These are phyloP conservation scores for Ceriops zippeliana DNA, from an alignment of 345 rosid genomes.

Conservation along the genomic window DNA sequence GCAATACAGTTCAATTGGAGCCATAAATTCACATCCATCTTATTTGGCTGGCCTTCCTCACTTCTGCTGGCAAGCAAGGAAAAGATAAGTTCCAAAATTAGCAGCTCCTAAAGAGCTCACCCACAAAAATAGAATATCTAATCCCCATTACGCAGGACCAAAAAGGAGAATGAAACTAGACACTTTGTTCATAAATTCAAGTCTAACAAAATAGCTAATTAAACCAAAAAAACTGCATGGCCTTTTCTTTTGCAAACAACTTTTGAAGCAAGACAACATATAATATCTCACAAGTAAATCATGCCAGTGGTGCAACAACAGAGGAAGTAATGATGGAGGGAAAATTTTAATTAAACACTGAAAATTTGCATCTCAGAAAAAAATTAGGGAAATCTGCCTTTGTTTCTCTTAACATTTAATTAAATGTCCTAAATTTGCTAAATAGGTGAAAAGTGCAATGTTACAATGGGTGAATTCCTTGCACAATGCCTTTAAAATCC, in stretches of 20 bases:
- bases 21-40: background rate
- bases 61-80: background rate
- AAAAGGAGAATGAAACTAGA: background rate
- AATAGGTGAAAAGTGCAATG: background rate
- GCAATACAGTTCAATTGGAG: background rate
- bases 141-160: background rate
- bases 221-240: background rate
- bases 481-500: too few species aligned
- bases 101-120: background rate
- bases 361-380: background rate
- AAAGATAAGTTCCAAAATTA: background rate
- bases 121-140: background rate
- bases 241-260: background rate
- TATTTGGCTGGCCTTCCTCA: background rate
- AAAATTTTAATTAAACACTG: background rate
- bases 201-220: background rate
- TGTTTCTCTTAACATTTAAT: background rate
- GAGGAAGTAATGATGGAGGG: background rate
- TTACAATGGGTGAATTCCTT: background rate
- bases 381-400: background rate
- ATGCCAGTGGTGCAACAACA: background rate
- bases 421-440: background rate
- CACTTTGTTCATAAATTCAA: background rate
- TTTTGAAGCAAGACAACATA: background rate
- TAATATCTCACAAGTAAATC: background rate